Percentiles rank a stretch among this genome's conserved stretches.
These are phyloP conservation scores for Ogataea angusta DNA, from an alignment of 805 yeast genomes.

Conservation along the genomic window DNA sequence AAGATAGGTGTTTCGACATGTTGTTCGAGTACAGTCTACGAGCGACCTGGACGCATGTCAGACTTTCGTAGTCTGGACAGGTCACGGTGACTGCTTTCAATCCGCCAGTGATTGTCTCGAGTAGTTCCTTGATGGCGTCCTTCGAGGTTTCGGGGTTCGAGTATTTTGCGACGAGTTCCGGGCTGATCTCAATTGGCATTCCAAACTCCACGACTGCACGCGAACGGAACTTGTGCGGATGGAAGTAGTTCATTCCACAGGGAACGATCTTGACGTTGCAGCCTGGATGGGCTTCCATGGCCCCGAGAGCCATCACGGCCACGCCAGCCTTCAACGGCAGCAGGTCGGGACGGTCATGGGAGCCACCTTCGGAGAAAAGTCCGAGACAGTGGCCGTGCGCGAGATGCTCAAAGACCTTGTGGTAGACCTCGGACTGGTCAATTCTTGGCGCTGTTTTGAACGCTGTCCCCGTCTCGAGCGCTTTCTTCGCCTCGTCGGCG, in stretches of 20 bases:
- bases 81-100: constrained; percentile 83
- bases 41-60: constrained; percentile 88
- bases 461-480: constrained; percentile 49
- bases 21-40: constrained; percentile 83
- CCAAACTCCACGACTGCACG: constrained; percentile 96
- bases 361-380: constrained; percentile 97
- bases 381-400: constrained; percentile 81
- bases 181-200: constrained; percentile 67
- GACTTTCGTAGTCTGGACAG: constrained; percentile 84
- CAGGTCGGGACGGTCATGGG: constrained; percentile 90
- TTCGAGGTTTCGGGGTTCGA: constrained; percentile 55
- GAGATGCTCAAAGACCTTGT: constrained; percentile 79
- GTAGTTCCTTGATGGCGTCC: constrained; percentile 68
- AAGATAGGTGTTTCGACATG: constrained; percentile 64
- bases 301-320: constrained; percentile 96
- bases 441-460: constrained; percentile 79
- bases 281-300: constrained; percentile 73
- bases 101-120: constrained; percentile 69
- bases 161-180: constrained; percentile 63
- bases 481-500: constrained; percentile 35
- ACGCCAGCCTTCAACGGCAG: constrained; percentile 96
- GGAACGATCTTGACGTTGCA: constrained; percentile 81
- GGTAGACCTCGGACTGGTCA: constrained; percentile 81
- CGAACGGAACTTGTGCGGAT: constrained; percentile 91
- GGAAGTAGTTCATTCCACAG: constrained; percentile 90